Percentiles rank a stretch among this genome's conserved stretches.
Evolutionary conservation across 2,329 filamentous ascomycete species (phyloP).

Genomic region (Aspergillaceae sp.): DNA sequence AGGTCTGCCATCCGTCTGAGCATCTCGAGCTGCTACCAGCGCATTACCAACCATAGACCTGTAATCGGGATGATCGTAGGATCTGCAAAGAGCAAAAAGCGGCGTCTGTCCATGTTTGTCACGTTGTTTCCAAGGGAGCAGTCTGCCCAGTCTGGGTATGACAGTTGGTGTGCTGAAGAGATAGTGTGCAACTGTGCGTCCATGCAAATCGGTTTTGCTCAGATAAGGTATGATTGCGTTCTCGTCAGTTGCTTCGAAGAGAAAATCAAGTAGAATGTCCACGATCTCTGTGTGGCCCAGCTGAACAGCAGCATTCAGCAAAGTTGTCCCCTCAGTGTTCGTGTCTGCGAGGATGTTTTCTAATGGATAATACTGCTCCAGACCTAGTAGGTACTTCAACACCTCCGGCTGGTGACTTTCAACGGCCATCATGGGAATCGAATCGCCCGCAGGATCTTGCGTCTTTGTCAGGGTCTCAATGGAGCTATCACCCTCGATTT

Average conservation of each 20-base stretch:
- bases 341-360: slow-evolving; percentile 68
- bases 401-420: slow-evolving; percentile 62
- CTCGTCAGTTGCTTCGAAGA: slow-evolving; percentile 51
- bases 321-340: slow-evolving; percentile 81
- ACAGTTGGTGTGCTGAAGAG: slow-evolving; percentile 82
- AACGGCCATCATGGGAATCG: slow-evolving; percentile 78
- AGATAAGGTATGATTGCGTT: slow-evolving; percentile 60
- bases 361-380: slow-evolving; percentile 66
- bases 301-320: slow-evolving; percentile 86
- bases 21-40: slow-evolving; percentile 60
- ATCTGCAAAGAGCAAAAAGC: slow-evolving; percentile 86
- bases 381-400: slow-evolving; percentile 69
- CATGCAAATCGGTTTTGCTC: slow-evolving; percentile 67
- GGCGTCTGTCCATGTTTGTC: slow-evolving; percentile 98
- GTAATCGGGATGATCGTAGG: slow-evolving; percentile 88
- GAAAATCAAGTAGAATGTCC: slow-evolving; percentile 62
- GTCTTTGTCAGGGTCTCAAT: slow-evolving; percentile 55
- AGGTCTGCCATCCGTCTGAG: slow-evolving; percentile 69
- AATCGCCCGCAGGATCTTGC: slow-evolving; percentile 64
- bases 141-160: slow-evolving; percentile 64
- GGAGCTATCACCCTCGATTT: slow-evolving; percentile 76
- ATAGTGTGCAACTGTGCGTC: slow-evolving; percentile 88
- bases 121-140: slow-evolving; percentile 80
- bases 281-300: slow-evolving; percentile 67
- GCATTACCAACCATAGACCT: slow-evolving; percentile 77